phyloP scores from a whole-genome alignment of 768 basidiomycete species.

The Strobilomyces confusus region DNA sequence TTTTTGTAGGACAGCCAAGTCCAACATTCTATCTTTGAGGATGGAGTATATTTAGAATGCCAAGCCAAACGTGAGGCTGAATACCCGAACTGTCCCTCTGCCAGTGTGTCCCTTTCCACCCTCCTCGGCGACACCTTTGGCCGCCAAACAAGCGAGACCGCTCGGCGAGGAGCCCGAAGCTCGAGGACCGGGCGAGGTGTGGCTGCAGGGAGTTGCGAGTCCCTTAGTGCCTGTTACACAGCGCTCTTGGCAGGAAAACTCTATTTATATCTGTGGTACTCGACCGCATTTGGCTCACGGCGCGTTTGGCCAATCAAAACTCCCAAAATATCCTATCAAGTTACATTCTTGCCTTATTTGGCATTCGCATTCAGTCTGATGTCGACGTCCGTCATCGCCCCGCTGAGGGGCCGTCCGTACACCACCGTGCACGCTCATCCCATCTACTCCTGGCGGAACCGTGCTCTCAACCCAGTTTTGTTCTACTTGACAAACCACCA shows the following conservation, averaged over 20 bases:
- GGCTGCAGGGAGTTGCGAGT: neutral
- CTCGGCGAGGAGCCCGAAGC: neutral
- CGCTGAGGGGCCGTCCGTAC: conserved; percentile 4
- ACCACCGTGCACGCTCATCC: conserved; percentile 9
- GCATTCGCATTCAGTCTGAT: conserved; percentile 8
- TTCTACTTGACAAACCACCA: conserved; percentile 34
- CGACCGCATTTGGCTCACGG: conserved; percentile 5
- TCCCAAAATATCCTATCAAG: conserved; percentile 3
- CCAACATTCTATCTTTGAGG: conserved; percentile 44
- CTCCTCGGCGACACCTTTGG: neutral
- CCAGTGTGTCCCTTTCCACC: conserved; percentile 20
- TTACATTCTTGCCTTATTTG: conserved; percentile 9
- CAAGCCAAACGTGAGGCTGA: conserved; percentile 40
- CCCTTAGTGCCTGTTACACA: conserved; percentile 30
- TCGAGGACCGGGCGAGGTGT: neutral
- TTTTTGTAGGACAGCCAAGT: conserved; percentile 45
- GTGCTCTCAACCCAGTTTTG: conserved; percentile 17
- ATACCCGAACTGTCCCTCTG: conserved; percentile 24
- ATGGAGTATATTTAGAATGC: conserved; percentile 40
- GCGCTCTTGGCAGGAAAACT: conserved; percentile 27
- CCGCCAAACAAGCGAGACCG: neutral
- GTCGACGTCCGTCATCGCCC: neutral
- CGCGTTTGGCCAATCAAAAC: conserved; percentile 22
- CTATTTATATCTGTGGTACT: conserved; percentile 28
- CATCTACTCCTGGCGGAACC: conserved; percentile 21